phyloP scores from a whole-genome alignment of 2,329 filamentous ascomycete genomes.

The Truncatella angustata region DNA sequence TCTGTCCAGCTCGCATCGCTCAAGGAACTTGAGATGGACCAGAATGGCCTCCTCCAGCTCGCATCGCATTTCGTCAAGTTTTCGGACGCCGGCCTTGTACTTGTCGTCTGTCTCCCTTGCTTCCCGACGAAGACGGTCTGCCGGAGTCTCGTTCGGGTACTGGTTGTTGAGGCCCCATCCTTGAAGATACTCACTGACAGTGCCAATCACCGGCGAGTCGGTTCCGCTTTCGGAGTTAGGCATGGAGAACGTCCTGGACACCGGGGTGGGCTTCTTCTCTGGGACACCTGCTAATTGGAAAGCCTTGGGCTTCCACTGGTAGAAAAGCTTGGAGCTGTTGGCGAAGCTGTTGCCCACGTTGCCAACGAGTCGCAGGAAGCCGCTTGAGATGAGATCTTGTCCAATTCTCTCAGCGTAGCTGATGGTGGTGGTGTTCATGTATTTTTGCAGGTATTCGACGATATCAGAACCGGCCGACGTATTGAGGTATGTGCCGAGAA shows the following conservation, averaged over 20 bases:
- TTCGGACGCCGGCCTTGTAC: slow-evolving; percentile 84
- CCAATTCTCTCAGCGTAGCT: slow-evolving; percentile 93
- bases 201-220: slow-evolving; percentile 80
- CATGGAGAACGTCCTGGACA: slow-evolving; percentile 73
- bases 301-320: slow-evolving; percentile 92
- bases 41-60: slow-evolving; percentile 95
- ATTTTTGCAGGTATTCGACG: slow-evolving; percentile 88
- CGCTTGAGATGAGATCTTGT: slow-evolving; percentile 83
- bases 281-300: slow-evolving; percentile 86
- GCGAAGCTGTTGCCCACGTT: slow-evolving; percentile 95
- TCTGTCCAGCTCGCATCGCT: slow-evolving; percentile 93
- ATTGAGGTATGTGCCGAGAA: slow-evolving; percentile 92
- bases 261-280: slow-evolving; percentile 71
- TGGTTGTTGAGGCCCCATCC: slow-evolving; percentile 92
- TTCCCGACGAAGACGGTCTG: slow-evolving; percentile 83
- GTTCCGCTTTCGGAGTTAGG: slow-evolving; percentile 57
- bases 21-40: slow-evolving; percentile 89
- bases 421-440: slow-evolving; percentile 80
- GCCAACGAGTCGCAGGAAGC: slow-evolving; percentile 85
- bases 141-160: slow-evolving; percentile 89
- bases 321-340: slow-evolving; percentile 96
- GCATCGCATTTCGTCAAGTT: slow-evolving; percentile 86
- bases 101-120: slow-evolving; percentile 87
- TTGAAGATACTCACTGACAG: slow-evolving; percentile 83
- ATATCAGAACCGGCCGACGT: slow-evolving; percentile 90